Percentiles rank a stretch among this genome's conserved stretches.
These are phyloP conservation scores for Podaxis sp. DNA, from an alignment of 768 basidiomycete genomes.

Conservation along the genomic window DNA sequence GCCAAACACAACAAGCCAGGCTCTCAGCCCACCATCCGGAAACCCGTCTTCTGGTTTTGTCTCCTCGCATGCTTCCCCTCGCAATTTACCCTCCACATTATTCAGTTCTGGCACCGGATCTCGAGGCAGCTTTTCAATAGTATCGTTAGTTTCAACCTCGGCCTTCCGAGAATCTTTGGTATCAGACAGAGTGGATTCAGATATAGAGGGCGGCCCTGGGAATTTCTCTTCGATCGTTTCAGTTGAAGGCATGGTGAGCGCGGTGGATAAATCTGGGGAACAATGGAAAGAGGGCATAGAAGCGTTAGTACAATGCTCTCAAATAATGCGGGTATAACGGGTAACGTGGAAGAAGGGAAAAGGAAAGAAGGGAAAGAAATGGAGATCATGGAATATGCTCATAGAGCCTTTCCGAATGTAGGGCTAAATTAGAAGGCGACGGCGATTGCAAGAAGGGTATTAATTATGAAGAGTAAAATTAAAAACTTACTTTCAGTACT, in stretches of 20 bases:
- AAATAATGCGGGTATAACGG: too few species aligned
- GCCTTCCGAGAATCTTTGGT: not conserved
- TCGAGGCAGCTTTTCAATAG: not conserved
- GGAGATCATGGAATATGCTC: too few species aligned
- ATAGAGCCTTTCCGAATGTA: too few species aligned
- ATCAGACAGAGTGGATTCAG: not conserved
- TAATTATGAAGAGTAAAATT: too few species aligned
- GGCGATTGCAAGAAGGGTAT: too few species aligned
- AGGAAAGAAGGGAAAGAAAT: too few species aligned
- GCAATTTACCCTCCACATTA: not conserved
- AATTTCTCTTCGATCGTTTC: not conserved
- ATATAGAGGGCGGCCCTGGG: not conserved
- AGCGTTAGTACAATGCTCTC: too few species aligned
- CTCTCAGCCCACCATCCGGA: slow-evolving; percentile 43
- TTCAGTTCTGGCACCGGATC: not conserved
- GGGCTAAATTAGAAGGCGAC: too few species aligned
- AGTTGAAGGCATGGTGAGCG: not conserved
- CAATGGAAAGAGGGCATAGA: too few species aligned
- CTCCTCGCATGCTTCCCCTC: not conserved
- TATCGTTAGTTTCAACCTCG: not conserved
- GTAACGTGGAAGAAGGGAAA: too few species aligned
- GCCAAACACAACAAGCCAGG: slow-evolving; percentile 44
- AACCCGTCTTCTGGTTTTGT: slow-evolving; percentile 25
- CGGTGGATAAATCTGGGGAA: not conserved
- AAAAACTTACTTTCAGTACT: too few species aligned